Conservation (phyloP, 2,329 filamentous ascomycete genomes). For the Pyrenophora teres region DNA sequence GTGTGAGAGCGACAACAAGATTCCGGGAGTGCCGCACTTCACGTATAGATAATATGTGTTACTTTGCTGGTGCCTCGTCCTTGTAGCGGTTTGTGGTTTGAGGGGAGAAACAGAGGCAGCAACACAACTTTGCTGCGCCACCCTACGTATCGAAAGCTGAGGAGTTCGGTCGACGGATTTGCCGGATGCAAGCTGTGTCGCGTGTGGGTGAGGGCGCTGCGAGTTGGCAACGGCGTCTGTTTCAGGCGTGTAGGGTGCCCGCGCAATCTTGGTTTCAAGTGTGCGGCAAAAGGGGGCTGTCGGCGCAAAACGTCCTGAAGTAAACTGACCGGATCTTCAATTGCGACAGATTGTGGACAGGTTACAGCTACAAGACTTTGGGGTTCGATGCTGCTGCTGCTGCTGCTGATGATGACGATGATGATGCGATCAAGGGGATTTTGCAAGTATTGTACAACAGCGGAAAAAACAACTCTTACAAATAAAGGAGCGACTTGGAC, state of each 20-base stretch:
- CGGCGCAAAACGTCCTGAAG: no score
- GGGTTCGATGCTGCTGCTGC: neutral
- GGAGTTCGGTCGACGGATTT: constrained; percentile 15
- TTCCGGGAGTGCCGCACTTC: no score
- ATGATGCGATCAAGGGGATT: neutral
- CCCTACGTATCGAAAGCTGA: constrained; percentile 1
- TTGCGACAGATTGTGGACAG: no score
- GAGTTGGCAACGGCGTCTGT: constrained; percentile 9
- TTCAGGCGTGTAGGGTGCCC: constrained; percentile 14
- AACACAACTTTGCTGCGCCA: constrained; percentile 9
- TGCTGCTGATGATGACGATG: neutral
- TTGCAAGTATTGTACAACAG: neutral
- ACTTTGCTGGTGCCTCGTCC: neutral
- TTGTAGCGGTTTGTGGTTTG: no score
- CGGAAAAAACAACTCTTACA: neutral
- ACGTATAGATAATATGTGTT: neutral
- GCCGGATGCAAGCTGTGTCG: constrained; percentile 25
- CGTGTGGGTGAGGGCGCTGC: constrained; percentile 9
- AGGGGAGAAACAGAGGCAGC: no score
- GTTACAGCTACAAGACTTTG: neutral
- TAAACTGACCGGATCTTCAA: neutral
- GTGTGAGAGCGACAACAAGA: neutral
- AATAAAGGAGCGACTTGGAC: neutral
- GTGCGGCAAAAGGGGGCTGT: neutral
- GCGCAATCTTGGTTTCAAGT: constrained; percentile 7